Evolutionary conservation across 2,329 filamentous ascomycete species (phyloP).

Genomic region (Aspergillus puulaauensis): DNA sequence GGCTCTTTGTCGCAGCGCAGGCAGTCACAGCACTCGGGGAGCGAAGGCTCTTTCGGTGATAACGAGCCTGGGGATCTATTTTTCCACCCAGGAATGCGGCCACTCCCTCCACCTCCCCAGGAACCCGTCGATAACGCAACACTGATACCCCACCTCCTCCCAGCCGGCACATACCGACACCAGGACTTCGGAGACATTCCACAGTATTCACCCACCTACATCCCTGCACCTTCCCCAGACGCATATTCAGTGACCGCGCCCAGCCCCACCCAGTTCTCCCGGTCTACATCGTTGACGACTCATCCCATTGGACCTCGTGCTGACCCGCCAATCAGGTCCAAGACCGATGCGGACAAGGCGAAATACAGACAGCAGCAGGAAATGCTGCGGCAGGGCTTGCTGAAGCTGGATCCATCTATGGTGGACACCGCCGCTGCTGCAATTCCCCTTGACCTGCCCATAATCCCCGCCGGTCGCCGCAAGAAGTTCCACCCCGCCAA

Average conservation of each 20-base stretch:
- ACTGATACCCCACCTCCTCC: conserved; percentile 48
- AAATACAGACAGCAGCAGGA: conserved; percentile 56
- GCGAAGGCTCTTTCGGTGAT: conserved; percentile 66
- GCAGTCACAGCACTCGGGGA: conserved; percentile 47
- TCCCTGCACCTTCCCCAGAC: conserved; percentile 47
- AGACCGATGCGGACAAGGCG: conserved; percentile 80
- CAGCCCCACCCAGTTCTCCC: conserved; percentile 53
- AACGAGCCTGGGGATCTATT: conserved; percentile 89
- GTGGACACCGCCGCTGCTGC: conserved; percentile 36
- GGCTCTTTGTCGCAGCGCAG: conserved; percentile 57
- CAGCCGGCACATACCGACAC: conserved; percentile 60
- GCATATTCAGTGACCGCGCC: conserved; percentile 50
- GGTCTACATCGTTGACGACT: conserved; percentile 79
- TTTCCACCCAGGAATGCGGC: conserved; percentile 80
- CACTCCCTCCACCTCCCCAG: conserved; percentile 65
- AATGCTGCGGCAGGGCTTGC: conserved; percentile 42
- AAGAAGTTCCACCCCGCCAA: conserved; percentile 85
- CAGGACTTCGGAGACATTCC: conserved; percentile 45
- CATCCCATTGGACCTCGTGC: conserved; percentile 78
- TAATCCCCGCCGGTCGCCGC: conserved; percentile 74
- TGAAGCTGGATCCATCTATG: conserved; percentile 51
- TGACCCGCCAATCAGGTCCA: conserved; percentile 81
- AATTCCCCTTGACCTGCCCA: conserved; percentile 77
- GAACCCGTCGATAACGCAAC: conserved; percentile 48
- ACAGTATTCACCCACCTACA: conserved; percentile 38